phyloP scores from a whole-genome alignment of 176 grass and related monocot genomes.

The Aegilops longissima region DNA sequence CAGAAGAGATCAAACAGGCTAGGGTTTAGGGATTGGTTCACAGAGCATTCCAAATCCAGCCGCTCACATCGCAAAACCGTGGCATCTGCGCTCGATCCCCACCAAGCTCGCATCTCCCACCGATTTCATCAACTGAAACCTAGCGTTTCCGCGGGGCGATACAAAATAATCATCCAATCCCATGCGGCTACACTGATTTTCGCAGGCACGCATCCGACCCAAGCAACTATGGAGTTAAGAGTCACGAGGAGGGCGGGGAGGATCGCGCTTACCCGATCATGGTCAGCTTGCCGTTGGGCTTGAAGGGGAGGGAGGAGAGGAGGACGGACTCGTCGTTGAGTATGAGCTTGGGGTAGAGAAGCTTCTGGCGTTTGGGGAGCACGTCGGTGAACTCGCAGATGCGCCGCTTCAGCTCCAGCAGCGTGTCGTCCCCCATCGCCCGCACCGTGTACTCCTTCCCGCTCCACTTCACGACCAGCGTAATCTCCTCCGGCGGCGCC shows the following conservation, averaged over 20 bases:
- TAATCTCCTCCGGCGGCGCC: slow-evolving; percentile 73
- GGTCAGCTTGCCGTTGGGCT: slow-evolving; percentile 70
- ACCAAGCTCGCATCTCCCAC: background rate
- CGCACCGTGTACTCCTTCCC: slow-evolving; percentile 81
- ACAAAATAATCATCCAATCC: background rate
- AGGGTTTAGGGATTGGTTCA: slow-evolving; percentile 16
- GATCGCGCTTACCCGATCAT: slow-evolving; percentile 77
- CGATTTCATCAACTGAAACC: slow-evolving; percentile 14
- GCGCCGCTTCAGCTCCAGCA: slow-evolving; percentile 87
- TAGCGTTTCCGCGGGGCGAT: background rate
- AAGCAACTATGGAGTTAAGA: background rate
- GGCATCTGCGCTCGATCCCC: background rate
- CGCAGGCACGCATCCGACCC: background rate
- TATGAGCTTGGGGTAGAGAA: slow-evolving; percentile 84
- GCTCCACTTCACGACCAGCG: slow-evolving; percentile 71
- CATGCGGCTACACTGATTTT: background rate
- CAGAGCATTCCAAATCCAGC: background rate
- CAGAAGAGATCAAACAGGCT: slow-evolving; percentile 15
- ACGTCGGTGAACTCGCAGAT: slow-evolving; percentile 91
- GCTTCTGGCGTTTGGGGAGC: slow-evolving; percentile 87
- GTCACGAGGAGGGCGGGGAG: background rate
- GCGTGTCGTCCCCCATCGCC: slow-evolving; percentile 84
- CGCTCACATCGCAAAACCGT: background rate
- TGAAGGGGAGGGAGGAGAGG: slow-evolving; percentile 78
- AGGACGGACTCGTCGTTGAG: slow-evolving; percentile 75